Conservation (phyloP, 2,329 filamentous ascomycete species). For the Ambrosiella beaveri region DNA sequence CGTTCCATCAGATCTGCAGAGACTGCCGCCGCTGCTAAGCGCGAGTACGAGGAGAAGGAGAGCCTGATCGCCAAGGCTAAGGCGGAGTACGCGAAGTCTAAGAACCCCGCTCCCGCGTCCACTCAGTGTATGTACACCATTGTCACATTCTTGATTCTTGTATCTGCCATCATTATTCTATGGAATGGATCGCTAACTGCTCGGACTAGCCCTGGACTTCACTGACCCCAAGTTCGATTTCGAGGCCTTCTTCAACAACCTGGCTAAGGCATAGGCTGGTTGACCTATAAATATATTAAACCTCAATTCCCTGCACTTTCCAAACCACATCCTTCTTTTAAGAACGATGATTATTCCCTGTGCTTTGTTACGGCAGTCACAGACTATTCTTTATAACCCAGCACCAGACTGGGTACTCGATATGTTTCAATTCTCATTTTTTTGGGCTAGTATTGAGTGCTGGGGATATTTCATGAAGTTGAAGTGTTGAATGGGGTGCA, state of each 20-base stretch:
- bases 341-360: constrained; percentile 1
- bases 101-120: constrained; percentile 33
- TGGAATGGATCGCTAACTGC: neutral
- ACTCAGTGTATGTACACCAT: constrained; percentile 16
- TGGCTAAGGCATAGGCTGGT: constrained; percentile 31
- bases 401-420: constrained; percentile 5
- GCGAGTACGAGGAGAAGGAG: constrained; percentile 82
- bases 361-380: neutral
- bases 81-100: constrained; percentile 66
- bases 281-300: constrained; percentile 10
- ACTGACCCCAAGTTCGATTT: constrained; percentile 84
- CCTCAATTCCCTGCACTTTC: constrained; percentile 1
- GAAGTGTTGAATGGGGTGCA: neutral
- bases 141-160: neutral
- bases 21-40: constrained; percentile 52
- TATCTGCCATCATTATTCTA: neutral
- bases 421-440: constrained; percentile 1
- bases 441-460: neutral
- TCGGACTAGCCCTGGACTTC: constrained; percentile 30
- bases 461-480: neutral
- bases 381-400: constrained; percentile 2
- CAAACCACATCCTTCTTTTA: neutral
- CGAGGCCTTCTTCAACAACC: constrained; percentile 59
- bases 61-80: constrained; percentile 85
- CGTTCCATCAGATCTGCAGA: constrained; percentile 56